Evolutionary conservation across 352 stramenopile species (phyloP).

Genomic region (Phytophthora meadii): DNA sequence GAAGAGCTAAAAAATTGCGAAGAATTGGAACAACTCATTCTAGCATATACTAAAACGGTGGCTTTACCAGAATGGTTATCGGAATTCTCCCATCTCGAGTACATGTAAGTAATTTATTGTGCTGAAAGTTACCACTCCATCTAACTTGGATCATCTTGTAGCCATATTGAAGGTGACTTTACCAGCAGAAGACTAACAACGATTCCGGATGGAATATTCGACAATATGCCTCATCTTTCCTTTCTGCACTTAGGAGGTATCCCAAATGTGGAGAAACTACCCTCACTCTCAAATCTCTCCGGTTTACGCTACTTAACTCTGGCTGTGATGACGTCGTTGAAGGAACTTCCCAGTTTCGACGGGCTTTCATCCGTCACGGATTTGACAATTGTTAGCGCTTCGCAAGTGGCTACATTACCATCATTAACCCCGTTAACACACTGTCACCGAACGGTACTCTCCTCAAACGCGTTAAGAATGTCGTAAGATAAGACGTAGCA

Average conservation of each 20-base stretch:
- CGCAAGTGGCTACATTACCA: conserved; percentile 16
- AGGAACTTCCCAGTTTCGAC: conserved; percentile 34
- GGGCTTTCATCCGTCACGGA: conserved; percentile 22
- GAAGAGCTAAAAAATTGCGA: conserved; percentile 39
- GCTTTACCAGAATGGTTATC: conserved; percentile 31
- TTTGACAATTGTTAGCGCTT: conserved; percentile 29
- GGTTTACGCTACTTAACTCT: conserved; percentile 46
- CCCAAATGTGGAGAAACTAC: conserved; percentile 30
- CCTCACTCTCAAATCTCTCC: conserved; percentile 36
- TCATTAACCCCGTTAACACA: conserved; percentile 30
- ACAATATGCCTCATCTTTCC: conserved; percentile 39
- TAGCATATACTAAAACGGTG: conserved; percentile 48
- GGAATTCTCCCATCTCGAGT: conserved; percentile 44
- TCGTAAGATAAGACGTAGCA: too few species aligned
- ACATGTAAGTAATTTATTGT: conserved; percentile 35
- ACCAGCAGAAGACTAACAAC: conserved; percentile 28
- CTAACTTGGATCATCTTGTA: background rate
- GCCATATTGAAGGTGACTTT: conserved; percentile 44
- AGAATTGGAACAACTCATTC: conserved; percentile 43
- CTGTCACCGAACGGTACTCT: too few species aligned
- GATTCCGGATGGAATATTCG: conserved; percentile 33
- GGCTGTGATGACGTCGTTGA: conserved; percentile 16
- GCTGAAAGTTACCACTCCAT: background rate
- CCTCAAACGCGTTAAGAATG: too few species aligned
- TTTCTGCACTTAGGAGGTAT: conserved; percentile 47